phyloP scores from a whole-genome alignment of 257 asterid genomes.

The Jaltomata sinuosa region DNA sequence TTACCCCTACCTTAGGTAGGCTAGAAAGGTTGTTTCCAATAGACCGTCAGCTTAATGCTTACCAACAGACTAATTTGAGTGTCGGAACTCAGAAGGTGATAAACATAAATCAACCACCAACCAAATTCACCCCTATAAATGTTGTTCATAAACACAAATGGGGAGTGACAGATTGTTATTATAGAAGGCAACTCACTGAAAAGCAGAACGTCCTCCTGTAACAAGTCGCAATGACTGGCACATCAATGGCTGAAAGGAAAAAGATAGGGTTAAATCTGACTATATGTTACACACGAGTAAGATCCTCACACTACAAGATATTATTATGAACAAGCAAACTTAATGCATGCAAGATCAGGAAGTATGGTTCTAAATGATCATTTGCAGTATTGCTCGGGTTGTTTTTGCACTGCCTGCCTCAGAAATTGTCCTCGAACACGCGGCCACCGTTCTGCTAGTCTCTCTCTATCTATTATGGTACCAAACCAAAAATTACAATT shows the following conservation, averaged over 20 bases:
- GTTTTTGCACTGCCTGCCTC: slow-evolving; percentile 28
- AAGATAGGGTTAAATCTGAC: neutral
- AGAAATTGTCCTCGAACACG: slow-evolving; percentile 59
- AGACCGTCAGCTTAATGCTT: neutral
- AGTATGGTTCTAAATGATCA: slow-evolving; percentile 2
- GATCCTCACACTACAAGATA: neutral
- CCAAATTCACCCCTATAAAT: neutral
- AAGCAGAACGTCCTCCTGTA: neutral
- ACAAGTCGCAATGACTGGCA: neutral
- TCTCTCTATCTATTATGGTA: slow-evolving; percentile 53
- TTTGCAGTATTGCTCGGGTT: slow-evolving; percentile 25
- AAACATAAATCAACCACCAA: neutral
- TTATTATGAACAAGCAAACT: neutral
- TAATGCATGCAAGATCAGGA: neutral
- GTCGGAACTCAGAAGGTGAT: neutral
- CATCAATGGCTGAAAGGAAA: neutral
- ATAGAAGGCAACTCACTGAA: neutral
- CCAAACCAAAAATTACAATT: slow-evolving; percentile 24
- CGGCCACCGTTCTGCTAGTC: slow-evolving; percentile 60
- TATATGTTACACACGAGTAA: neutral
- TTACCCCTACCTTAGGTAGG: neutral
- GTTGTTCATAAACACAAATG: neutral
- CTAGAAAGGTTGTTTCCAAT: neutral
- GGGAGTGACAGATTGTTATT: neutral
- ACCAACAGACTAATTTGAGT: neutral